These are phyloP conservation scores for Neofusicoccum cordaticola DNA, from an alignment of 2,329 filamentous ascomycete genomes.

Conservation along the genomic window DNA sequence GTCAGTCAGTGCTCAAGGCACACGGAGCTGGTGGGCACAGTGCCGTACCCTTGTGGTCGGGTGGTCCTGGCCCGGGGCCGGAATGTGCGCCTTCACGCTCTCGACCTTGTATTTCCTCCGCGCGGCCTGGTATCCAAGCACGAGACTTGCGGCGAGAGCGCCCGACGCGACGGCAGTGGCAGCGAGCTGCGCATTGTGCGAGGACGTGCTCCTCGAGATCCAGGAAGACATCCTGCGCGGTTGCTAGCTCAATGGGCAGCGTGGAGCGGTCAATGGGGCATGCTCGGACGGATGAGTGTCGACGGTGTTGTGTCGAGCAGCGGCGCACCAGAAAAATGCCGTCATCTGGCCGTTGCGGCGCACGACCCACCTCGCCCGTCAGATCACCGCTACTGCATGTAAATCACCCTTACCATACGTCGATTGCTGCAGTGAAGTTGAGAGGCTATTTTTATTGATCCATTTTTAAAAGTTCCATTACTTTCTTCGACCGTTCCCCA, in stretches of 20 bases:
- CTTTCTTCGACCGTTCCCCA: background rate
- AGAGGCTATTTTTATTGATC: background rate
- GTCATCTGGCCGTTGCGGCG: background rate
- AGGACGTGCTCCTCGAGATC: conserved; percentile 43
- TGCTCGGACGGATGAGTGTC: background rate
- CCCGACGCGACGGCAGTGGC: conserved; percentile 64
- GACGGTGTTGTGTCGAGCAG: background rate
- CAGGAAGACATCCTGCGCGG: conserved; percentile 43
- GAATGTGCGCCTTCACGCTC: conserved; percentile 61
- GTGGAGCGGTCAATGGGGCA: background rate
- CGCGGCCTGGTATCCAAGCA: conserved; percentile 57
- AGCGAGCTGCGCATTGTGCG: conserved; percentile 60
- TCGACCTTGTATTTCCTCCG: conserved; percentile 54
- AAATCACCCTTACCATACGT: background rate
- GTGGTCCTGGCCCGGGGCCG: conserved; percentile 51
- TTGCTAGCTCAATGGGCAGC: background rate
- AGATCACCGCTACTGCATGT: background rate
- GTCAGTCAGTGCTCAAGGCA: conserved; percentile 18
- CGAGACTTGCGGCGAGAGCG: conserved; percentile 49
- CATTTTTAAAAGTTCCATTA: background rate
- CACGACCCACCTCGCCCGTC: background rate
- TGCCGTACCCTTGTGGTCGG: conserved; percentile 49
- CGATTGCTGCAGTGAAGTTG: background rate
- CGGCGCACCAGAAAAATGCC: conserved; percentile 9
- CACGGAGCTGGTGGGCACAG: background rate